Base-by-base conservation (phyloP, 352 stramenopile genomes). In the Globisporangium canariense region DNA sequence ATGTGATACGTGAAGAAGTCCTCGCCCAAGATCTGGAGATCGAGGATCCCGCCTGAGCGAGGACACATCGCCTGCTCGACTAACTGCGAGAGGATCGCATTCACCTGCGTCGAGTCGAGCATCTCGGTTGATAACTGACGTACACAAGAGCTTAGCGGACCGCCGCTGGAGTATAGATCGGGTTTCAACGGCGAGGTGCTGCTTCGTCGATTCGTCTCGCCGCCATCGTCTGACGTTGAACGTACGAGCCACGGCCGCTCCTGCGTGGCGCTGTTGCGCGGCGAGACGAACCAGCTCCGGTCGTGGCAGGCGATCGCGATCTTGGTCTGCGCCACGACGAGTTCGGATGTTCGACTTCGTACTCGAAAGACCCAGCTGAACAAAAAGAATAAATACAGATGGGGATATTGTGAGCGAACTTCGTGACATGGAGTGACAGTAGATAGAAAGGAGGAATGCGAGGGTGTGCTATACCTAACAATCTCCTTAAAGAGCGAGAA, bases 401-500 rank as follows among this genome's bases (percentile, higher is more conserved):
- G 3, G 22, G 16, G 7, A 22, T 49, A 16, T 6, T 22, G 13
- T n/a, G 13, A 46, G 13, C 34, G 36, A 20, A 56, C 9, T 22
- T 25, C 22, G 28, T n/a, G 20, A 41, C 14, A 18, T 28, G n/a
- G 51, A 40, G 9, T 38, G 25, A 55, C 7, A 25, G 16, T 3
- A 28, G 13, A 55, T 2, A 38, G 25, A 51, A 30, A 52, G n/a
- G 1, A 38, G 9, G 22, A 9, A 5, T 16, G 4, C 14, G 7
- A 40, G 2, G 20, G 4, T 14, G 11, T n/a, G 9, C 1, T 32
- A 55, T 73, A 89, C 80, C 75, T 89, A 52, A 90, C 70, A 60
- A 91, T 64, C 47, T 90, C 78, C 49, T 90, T 91, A 58, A 93
- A 91, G 9, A 94, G 75, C 54, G 82, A 89, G 66, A 94, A 90